Base-by-base conservation (phyloP, 768 basidiomycete species). In the Suillus spraguei region DNA sequence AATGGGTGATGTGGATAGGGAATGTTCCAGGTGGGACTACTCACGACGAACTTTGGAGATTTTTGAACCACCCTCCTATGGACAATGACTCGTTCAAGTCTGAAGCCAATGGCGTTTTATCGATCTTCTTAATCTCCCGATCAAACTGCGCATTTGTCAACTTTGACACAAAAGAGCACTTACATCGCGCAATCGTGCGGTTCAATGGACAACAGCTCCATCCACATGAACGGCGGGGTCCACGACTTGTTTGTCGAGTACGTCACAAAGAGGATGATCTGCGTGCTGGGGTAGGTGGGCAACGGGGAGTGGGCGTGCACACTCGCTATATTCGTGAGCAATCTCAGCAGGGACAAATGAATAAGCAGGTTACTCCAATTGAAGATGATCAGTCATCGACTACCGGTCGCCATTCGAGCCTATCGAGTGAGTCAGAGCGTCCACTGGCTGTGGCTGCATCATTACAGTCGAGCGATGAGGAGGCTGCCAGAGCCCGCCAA, bases 1-100 rank as follows among this genome's bases (percentile, higher is more conserved):
- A 94, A 63, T 96, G 91, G 92, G 95, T 95, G 1, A 94, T 95
- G 92, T 97, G 96, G 96, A 89, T 88, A 14, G 96, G 96, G 11
- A 98, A 98, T 71, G 90, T 97, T 4, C 92, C 93, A 3, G 82
- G 83, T 6, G 92, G 95, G 69, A 87, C 93, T 17, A 87, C 86
- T 4, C 85, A 94, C 64, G 89, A 94, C 67, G 95, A 97, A 70
- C 80, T 97, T 5, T 92, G 89, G 90, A 80, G 80, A 8, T 96
- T 95, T 74, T 95, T 98, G 78, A 88, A 83, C 65, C 70, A 75
- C 55, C 64, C 71, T 9, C 62, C 71, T 20, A 52, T 69, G 5
- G 62, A 60, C 32, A 35, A 33, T 8, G 63, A 62, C 20, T 16
- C 11, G 20, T 24, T 20, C 13, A 39, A 59, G 4, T 59, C 9